Conservation (phyloP, 2,329 filamentous ascomycete genomes). For the Coniochaeta ligniaria region DNA sequence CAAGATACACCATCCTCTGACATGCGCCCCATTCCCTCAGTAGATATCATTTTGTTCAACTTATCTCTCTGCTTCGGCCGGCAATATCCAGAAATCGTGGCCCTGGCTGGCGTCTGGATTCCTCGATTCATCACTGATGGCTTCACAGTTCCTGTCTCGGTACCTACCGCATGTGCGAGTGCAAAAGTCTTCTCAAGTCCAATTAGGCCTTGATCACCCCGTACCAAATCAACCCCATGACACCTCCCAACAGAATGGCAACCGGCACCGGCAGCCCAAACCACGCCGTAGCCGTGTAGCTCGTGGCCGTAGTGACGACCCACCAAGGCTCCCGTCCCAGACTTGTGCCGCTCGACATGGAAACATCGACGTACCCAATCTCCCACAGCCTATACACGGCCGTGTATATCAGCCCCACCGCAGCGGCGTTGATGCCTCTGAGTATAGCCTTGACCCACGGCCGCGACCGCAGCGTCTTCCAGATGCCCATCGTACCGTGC, state of each 20-base stretch:
- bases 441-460: constrained; percentile 41
- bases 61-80: too few relatives aligned
- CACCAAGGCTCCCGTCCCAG: constrained; percentile 55
- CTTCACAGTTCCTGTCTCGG: too few relatives aligned
- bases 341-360: constrained; percentile 39
- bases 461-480: constrained; percentile 39
- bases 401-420: constrained; percentile 56
- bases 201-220: constrained; percentile 24
- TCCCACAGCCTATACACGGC: constrained; percentile 58
- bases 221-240: constrained; percentile 40
- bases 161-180: too few relatives aligned
- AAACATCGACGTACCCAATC: constrained; percentile 49
- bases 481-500: constrained; percentile 47
- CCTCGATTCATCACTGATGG: too few relatives aligned
- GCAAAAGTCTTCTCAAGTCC: not conserved
- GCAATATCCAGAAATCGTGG: too few relatives aligned
- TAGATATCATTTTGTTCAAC: too few relatives aligned
- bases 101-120: too few relatives aligned
- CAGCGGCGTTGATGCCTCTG: constrained; percentile 51
- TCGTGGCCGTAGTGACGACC: constrained; percentile 47
- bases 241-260: constrained; percentile 36
- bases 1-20: too few relatives aligned
- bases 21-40: too few relatives aligned
- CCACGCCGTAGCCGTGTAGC: constrained; percentile 38
- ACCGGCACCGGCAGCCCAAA: constrained; percentile 34